Percentiles rank a stretch among this genome's conserved stretches.
Conservation (phyloP, 768 basidiomycete species). For the Favolaschia claudopus region DNA sequence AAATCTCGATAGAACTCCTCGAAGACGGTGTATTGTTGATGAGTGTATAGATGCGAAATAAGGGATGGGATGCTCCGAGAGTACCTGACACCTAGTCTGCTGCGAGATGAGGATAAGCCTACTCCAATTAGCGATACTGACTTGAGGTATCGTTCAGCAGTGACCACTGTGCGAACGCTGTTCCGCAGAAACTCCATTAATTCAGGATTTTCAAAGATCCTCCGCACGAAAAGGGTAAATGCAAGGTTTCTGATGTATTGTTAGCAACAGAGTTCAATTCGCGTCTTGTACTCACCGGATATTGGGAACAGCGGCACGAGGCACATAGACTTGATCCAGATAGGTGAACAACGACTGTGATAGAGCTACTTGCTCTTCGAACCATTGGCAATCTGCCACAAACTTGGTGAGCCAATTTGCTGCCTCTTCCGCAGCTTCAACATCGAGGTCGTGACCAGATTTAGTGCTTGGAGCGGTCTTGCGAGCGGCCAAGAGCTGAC, state of each 20-base stretch:
- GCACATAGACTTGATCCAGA: constrained; percentile 73
- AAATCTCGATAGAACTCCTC: constrained; percentile 61
- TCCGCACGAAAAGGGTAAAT: constrained; percentile 56
- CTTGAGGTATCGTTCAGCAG: constrained; percentile 59
- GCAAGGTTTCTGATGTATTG: constrained; percentile 56
- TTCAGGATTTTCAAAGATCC: constrained; percentile 56
- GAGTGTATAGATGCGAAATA: constrained; percentile 62
- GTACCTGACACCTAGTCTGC: constrained; percentile 37
- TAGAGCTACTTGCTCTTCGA: constrained; percentile 63
- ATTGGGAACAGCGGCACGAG: constrained; percentile 44
- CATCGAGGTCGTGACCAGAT: too few species aligned
- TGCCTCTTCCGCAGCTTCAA: too few species aligned
- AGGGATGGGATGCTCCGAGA: constrained; percentile 51
- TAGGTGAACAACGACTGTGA: constrained; percentile 72
- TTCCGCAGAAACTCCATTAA: constrained; percentile 53
- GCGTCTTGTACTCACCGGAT: constrained; percentile 54
- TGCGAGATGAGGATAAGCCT: constrained; percentile 39
- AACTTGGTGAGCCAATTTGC: constrained; percentile 68
- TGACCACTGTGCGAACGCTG: constrained; percentile 59
- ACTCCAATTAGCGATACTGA: constrained; percentile 19
- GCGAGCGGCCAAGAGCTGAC: constrained; percentile 38
- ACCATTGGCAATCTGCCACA: constrained; percentile 66
- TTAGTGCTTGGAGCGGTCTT: constrained; percentile 18
- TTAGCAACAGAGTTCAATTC: not conserved
- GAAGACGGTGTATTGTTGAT: constrained; percentile 67